Conservation (phyloP, 805 yeast species). For the Candida caryicola region DNA sequence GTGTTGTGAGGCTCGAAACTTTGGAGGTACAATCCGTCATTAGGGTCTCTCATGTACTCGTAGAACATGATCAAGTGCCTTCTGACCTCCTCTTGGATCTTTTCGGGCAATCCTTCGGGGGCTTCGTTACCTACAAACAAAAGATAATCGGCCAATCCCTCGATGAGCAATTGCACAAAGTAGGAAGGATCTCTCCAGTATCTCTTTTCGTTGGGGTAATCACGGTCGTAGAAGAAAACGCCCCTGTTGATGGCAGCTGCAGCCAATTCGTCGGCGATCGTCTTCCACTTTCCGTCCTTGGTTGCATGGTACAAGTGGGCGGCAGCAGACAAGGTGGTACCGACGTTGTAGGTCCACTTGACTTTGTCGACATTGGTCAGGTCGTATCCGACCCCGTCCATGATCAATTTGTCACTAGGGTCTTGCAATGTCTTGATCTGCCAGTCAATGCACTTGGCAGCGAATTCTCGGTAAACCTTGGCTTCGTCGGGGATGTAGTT, state of each 20-base stretch:
- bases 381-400: conserved; percentile 58
- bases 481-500: conserved; percentile 49
- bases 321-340: conserved; percentile 59
- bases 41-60: conserved; percentile 54
- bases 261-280: conserved; percentile 48
- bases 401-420: conserved; percentile 50
- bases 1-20: conserved; percentile 57
- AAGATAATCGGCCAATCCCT: conserved; percentile 66
- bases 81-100: conserved; percentile 41
- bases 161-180: conserved; percentile 61
- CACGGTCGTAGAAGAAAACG: conserved; percentile 61
- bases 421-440: conserved; percentile 51
- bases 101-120: conserved; percentile 34
- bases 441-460: conserved; percentile 60
- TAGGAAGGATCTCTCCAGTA: conserved; percentile 65
- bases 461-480: conserved; percentile 51
- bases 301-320: conserved; percentile 50
- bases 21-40: conserved; percentile 59
- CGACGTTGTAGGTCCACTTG: conserved; percentile 69
- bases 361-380: conserved; percentile 43
- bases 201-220: conserved; percentile 51
- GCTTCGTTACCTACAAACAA: conserved; percentile 45
- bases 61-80: conserved; percentile 58
- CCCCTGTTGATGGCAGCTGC: conserved; percentile 57
- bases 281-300: conserved; percentile 48